Evolutionary conservation across 371 early-diverging fungal genomes (phyloP), one percentile per base, ranked within the genome.

Genomic region (Mucor circinelloides): DNA sequence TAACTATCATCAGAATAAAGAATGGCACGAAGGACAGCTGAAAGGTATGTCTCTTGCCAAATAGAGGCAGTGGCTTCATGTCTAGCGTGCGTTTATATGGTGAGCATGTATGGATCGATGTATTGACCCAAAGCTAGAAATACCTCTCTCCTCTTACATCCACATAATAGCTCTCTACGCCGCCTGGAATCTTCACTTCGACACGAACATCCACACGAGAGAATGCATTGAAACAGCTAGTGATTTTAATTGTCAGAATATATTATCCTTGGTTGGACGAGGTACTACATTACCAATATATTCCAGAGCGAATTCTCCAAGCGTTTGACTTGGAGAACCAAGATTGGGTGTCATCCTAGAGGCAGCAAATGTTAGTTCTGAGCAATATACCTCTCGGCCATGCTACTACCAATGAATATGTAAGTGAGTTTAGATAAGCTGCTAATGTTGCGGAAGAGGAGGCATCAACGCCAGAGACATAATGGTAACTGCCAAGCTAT

Each of bases 131-230:
- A 30, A 13, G 32, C 30, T 62, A 40, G 3, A 19, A 10, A 19
- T 77, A 85, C 89, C 85, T 85, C 76, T 93, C 92, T 48, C 92
- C 92, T 19, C 88, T 82, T 34, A 89, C 79, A 69, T 95, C 95
- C 15, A 98, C 92, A 21, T 88, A 86, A 70, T 96, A 96, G 63
- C 92, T 89, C 64, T 95, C 96, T 2, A 98, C 99, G 55, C 99
- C 97, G 60, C 99, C 99, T 1, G 99, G 99, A 71, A 98, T 97
- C 67, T 92, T 91, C 40, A 97, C 96, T 76, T 97, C 95, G n/a
- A 98, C 99, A 34, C 99, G 90, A 23, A 98, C 90, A 85, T 98
- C 99, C 7, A 96, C 93, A 23, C 95, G 88, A 15, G 96, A 93
- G 71, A 98, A 97, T 19, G 97, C 96, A 77, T 98, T 97, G 82